A percentile compares a stretch with the other conserved stretches of the same genome.
phyloP scores from a whole-genome alignment of 352 stramenopile genomes.

The Phytopythium chamaehyphon region DNA sequence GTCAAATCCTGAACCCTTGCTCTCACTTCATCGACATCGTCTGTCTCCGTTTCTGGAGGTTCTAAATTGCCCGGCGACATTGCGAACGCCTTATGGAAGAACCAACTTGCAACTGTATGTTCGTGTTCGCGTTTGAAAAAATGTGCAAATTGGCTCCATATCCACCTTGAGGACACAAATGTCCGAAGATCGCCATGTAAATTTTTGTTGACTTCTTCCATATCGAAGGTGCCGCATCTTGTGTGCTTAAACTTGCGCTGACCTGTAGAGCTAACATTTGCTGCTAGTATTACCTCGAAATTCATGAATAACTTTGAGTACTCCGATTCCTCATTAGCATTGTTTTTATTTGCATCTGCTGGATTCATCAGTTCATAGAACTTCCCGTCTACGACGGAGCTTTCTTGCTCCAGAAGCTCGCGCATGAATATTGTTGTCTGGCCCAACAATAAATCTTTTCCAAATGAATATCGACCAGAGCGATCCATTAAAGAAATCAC shows the following conservation, averaged over 20 bases:
- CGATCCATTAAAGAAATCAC: constrained; percentile 44
- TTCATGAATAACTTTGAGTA: constrained; percentile 13
- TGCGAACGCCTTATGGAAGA: constrained; percentile 28
- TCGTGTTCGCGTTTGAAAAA: constrained; percentile 42
- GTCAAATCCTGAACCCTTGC: constrained; percentile 22
- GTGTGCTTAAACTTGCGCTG: constrained; percentile 11
- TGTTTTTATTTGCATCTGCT: constrained; percentile 1
- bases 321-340: background rate
- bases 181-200: constrained; percentile 48
- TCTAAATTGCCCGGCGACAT: background rate
- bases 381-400: constrained; percentile 12
- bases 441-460: constrained; percentile 27
- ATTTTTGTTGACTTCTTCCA: constrained; percentile 30
- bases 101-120: constrained; percentile 38
- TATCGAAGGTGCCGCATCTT: constrained; percentile 37
- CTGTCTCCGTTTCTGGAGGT: background rate
- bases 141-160: constrained; percentile 52
- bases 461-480: constrained; percentile 12
- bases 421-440: constrained; percentile 34
- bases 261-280: constrained; percentile 4
- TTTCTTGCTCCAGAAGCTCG: constrained; percentile 25
- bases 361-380: constrained; percentile 15
- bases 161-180: constrained; percentile 42
- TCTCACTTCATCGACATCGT: background rate
- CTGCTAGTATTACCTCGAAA: constrained; percentile 29